Conservation (phyloP, 2,329 filamentous ascomycete species). For the Sordariomycetes sp. region DNA sequence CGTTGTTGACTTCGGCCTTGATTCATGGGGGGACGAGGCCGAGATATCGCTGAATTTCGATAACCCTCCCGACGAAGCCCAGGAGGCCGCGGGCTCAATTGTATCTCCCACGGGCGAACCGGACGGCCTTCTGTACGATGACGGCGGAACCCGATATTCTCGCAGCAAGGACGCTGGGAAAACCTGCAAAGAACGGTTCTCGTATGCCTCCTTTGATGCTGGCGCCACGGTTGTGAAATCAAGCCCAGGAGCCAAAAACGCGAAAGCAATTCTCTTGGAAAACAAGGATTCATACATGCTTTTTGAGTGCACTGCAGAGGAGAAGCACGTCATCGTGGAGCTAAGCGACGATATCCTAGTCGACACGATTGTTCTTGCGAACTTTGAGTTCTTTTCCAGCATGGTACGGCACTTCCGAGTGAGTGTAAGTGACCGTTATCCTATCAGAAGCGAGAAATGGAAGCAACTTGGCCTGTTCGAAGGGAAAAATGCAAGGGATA, state of each 20-base stretch:
- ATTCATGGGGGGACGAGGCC: slow-evolving; percentile 72
- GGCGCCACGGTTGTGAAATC: slow-evolving; percentile 89
- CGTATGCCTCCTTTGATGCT: slow-evolving; percentile 94
- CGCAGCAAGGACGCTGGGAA: slow-evolving; percentile 89
- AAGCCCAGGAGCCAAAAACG: slow-evolving; percentile 72
- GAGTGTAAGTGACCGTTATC: slow-evolving; percentile 89
- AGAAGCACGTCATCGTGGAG: slow-evolving; percentile 92
- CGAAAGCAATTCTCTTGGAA: slow-evolving; percentile 80
- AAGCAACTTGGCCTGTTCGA: slow-evolving; percentile 78
- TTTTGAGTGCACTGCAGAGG: slow-evolving; percentile 71
- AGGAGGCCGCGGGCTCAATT: background rate
- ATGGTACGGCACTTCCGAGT: slow-evolving; percentile 87
- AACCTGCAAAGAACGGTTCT: slow-evolving; percentile 95
- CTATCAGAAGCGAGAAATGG: slow-evolving; percentile 87
- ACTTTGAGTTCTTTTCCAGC: slow-evolving; percentile 98
- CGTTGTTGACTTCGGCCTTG: slow-evolving; percentile 51
- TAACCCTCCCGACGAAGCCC: slow-evolving; percentile 14
- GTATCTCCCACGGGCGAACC: background rate
- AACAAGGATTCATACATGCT: slow-evolving; percentile 99
- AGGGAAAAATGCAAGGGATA: slow-evolving; percentile 81
- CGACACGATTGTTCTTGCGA: slow-evolving; percentile 92
- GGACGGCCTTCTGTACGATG: slow-evolving; percentile 30
- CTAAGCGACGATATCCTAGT: slow-evolving; percentile 77
- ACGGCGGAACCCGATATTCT: slow-evolving; percentile 37
- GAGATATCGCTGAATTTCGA: slow-evolving; percentile 59